Evolutionary conservation across 805 yeast species (phyloP).

Genomic region (Starmerella vitae): DNA sequence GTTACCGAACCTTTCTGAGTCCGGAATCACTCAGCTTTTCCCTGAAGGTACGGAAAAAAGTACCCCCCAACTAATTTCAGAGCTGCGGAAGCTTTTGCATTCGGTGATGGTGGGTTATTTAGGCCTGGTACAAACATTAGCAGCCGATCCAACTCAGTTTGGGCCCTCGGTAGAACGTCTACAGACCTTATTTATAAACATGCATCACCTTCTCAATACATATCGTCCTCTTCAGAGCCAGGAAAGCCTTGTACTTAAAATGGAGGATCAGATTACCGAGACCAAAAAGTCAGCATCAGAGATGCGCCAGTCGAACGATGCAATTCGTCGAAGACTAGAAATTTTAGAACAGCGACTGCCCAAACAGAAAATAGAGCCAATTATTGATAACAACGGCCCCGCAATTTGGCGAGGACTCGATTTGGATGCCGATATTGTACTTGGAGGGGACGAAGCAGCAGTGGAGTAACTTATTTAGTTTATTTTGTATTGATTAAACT

Average conservation of each 20-base stretch:
- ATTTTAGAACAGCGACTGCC: slow-evolving; percentile 26
- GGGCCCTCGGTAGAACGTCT: slow-evolving; percentile 61
- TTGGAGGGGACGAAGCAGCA: slow-evolving; percentile 6
- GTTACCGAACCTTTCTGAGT: slow-evolving; percentile 58
- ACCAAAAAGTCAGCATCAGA: slow-evolving; percentile 23
- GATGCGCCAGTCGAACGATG: slow-evolving; percentile 31
- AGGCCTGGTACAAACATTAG: slow-evolving; percentile 66
- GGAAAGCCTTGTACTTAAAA: slow-evolving; percentile 65
- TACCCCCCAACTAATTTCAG: slow-evolving; percentile 27
- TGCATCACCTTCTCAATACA: slow-evolving; percentile 82
- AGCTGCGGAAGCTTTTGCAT: slow-evolving; percentile 65
- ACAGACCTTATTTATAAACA: slow-evolving; percentile 66
- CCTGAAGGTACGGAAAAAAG: slow-evolving; percentile 21
- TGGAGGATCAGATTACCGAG: slow-evolving; percentile 48
- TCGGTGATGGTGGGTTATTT: slow-evolving; percentile 68
- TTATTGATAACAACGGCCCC: background rate
- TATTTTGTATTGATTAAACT: too few relatives aligned
- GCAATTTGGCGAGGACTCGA: slow-evolving; percentile 15
- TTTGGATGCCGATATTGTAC: slow-evolving; percentile 12
- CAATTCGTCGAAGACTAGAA: slow-evolving; percentile 31
- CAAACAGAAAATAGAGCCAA: background rate
- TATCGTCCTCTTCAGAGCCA: slow-evolving; percentile 93
- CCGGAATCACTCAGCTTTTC: slow-evolving; percentile 70
- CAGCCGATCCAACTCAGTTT: slow-evolving; percentile 55
- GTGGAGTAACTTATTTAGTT: background rate